Percentiles rank a stretch among this genome's conserved stretches.
Evolutionary conservation across 345 rosid species (phyloP).

Genomic region (Dipteronia dyeriana): DNA sequence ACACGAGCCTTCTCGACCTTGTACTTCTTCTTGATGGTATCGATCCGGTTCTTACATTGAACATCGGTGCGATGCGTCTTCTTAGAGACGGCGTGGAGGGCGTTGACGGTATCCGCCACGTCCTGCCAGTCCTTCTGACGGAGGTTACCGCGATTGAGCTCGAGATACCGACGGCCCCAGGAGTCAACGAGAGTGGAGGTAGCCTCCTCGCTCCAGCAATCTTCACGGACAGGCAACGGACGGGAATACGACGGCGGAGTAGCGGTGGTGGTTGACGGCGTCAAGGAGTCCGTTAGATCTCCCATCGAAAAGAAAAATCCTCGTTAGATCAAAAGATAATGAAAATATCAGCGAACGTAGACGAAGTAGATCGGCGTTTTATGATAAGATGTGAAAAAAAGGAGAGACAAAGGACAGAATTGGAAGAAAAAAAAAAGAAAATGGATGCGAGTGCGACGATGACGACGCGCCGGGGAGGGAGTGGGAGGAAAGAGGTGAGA

Average conservation of each 20-base stretch:
- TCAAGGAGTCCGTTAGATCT: conserved; percentile 42
- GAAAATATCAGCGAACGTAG: background rate
- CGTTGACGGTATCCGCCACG: conserved; percentile 91
- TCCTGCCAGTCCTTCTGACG: conserved; percentile 99
- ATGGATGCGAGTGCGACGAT: conserved; percentile 31
- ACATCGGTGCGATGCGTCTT: conserved; percentile 95
- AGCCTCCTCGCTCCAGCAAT: conserved; percentile 99
- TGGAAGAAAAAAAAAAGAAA: background rate
- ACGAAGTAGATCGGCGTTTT: background rate
- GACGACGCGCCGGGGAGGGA: conserved; percentile 38
- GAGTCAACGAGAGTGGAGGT: conserved; percentile 89
- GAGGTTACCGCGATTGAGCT: conserved; percentile 88
- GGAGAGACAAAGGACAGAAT: background rate
- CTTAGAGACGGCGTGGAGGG: conserved; percentile 79
- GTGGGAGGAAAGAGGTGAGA: conserved; percentile 31
- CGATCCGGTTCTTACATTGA: conserved; percentile 98
- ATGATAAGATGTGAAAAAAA: background rate
- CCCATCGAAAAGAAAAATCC: conserved; percentile 28
- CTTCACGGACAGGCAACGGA: conserved; percentile 78
- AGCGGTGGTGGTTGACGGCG: conserved; percentile 23
- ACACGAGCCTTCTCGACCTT: conserved; percentile 90
- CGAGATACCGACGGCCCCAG: conserved; percentile 90
- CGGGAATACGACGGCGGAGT: conserved; percentile 42
- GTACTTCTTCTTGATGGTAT: conserved; percentile 94
- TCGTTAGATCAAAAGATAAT: background rate